These are phyloP conservation scores for Neurospora discreta DNA, from an alignment of 495 filamentous ascomycete genomes.

Conservation along the genomic window DNA sequence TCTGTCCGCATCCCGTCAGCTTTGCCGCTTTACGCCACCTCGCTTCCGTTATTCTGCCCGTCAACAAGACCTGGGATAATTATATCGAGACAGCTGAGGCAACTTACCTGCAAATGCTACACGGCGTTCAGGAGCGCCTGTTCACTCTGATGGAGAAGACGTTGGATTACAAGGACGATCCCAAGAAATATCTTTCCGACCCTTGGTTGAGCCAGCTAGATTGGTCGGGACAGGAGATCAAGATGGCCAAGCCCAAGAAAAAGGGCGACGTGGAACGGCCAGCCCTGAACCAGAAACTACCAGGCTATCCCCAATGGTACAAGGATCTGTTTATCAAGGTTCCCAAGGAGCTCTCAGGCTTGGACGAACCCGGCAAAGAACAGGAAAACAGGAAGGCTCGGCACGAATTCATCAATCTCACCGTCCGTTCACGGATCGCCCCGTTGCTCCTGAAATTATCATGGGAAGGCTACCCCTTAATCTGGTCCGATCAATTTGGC, in stretches of 20 bases:
- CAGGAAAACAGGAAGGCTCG: background rate
- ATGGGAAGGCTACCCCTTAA: slow-evolving; percentile 82
- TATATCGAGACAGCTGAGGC: slow-evolving; percentile 75
- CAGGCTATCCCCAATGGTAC: slow-evolving; percentile 93
- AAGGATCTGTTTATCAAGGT: slow-evolving; percentile 71
- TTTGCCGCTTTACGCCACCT: slow-evolving; percentile 90
- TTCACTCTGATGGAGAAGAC: slow-evolving; percentile 64
- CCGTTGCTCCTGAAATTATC: slow-evolving; percentile 73
- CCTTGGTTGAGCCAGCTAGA: slow-evolving; percentile 90
- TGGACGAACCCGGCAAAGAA: slow-evolving; percentile 22
- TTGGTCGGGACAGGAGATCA: slow-evolving; percentile 87
- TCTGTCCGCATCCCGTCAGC: slow-evolving; percentile 93
- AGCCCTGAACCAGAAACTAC: slow-evolving; percentile 77
- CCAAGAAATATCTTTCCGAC: slow-evolving; percentile 59
- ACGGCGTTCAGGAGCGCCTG: slow-evolving; percentile 64
- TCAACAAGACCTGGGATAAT: slow-evolving; percentile 73
- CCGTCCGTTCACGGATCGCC: slow-evolving; percentile 78
- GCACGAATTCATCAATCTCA: slow-evolving; percentile 49
- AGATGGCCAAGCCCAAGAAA: slow-evolving; percentile 83
- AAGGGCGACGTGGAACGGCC: slow-evolving; percentile 69
- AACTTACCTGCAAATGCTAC: slow-evolving; percentile 67
- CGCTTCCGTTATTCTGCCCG: slow-evolving; percentile 82
- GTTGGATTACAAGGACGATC: slow-evolving; percentile 55
- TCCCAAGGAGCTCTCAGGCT: background rate
- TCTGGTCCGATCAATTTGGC: slow-evolving; percentile 86